Conservation (phyloP, 257 asterid genomes). For the Penstemon barbatus region DNA sequence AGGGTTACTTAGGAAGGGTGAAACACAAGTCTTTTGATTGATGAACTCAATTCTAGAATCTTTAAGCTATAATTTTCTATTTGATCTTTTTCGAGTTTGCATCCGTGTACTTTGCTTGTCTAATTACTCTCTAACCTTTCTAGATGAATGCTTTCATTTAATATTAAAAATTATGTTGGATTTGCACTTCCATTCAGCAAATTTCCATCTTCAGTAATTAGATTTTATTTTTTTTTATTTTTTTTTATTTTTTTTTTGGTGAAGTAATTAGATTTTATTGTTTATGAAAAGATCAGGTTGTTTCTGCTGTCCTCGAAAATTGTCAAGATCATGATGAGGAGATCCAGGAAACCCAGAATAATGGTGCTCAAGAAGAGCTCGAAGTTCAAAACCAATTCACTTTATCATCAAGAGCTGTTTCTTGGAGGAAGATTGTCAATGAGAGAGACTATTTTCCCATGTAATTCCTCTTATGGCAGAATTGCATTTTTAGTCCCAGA, state of each 20-base stretch:
- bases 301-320: constrained; percentile 66
- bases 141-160: neutral
- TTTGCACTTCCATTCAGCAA: constrained; percentile 20
- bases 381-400: constrained; percentile 39
- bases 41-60: neutral
- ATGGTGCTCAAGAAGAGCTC: constrained; percentile 32
- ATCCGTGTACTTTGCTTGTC: constrained; percentile 14
- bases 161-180: constrained; percentile 11
- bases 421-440: constrained; percentile 65
- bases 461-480: constrained; percentile 45
- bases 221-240: no score
- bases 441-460: constrained; percentile 54
- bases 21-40: neutral
- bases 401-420: constrained; percentile 48
- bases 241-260: no score
- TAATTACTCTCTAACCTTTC: constrained; percentile 2
- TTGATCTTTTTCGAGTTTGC: constrained; percentile 22
- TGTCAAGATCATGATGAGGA: constrained; percentile 45
- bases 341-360: constrained; percentile 38
- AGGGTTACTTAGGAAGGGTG: constrained; percentile 20
- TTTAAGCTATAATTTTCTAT: constrained; percentile 15
- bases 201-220: constrained; percentile 30
- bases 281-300: constrained; percentile 70
- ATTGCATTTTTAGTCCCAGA: constrained; percentile 17
- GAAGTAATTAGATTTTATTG: constrained; percentile 35